Evolutionary conservation across 2,329 filamentous ascomycete species (phyloP).

Genomic region (Aspergillus pseudonomiae): DNA sequence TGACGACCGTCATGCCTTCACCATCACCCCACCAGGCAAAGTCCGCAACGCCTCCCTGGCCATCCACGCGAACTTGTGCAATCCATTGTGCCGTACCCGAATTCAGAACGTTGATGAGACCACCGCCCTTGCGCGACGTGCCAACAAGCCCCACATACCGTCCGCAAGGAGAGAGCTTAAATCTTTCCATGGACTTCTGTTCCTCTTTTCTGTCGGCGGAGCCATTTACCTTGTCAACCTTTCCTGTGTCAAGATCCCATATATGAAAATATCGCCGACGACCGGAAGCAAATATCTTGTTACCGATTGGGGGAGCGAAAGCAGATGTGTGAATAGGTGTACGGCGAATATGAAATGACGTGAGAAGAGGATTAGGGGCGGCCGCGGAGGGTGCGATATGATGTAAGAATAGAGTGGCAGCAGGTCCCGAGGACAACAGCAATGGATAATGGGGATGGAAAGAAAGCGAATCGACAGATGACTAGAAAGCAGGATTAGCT

Average conservation of each 20-base stretch:
- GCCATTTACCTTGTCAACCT: conserved; percentile 77
- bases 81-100: conserved; percentile 84
- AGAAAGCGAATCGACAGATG: conserved; percentile 77
- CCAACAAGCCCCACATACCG: conserved; percentile 82
- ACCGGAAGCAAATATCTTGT: conserved; percentile 84
- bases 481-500: conserved; percentile 39
- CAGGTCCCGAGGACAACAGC: conserved; percentile 83
- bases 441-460: conserved; percentile 91
- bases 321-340: conserved; percentile 83
- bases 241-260: conserved; percentile 84
- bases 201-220: conserved; percentile 73
- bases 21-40: conserved; percentile 92
- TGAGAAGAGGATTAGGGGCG: conserved; percentile 84
- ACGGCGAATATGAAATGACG: conserved; percentile 81
- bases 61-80: conserved; percentile 78
- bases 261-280: conserved; percentile 90
- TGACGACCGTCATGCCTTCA: conserved; percentile 77
- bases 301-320: conserved; percentile 73
- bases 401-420: conserved; percentile 84
- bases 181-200: conserved; percentile 87
- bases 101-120: conserved; percentile 82
- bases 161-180: conserved; percentile 85
- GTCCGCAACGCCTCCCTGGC: conserved; percentile 80
- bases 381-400: conserved; percentile 79
- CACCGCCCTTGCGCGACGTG: conserved; percentile 80